phyloP scores from a whole-genome alignment of 805 yeast genomes.

The Ogataea pignaliae region DNA sequence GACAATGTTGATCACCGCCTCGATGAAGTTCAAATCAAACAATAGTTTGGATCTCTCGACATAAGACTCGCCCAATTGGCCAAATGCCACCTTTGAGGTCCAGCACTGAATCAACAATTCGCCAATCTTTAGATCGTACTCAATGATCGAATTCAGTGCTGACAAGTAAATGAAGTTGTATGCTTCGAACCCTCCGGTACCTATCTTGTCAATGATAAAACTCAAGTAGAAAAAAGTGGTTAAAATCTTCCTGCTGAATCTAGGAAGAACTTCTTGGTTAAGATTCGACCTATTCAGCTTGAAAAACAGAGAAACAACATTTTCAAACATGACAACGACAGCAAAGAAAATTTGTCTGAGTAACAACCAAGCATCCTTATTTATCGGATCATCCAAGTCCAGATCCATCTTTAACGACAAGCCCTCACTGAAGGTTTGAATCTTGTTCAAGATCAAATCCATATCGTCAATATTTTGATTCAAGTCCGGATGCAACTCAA shows the following conservation, averaged over 20 bases:
- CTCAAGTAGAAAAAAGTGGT: slow-evolving; percentile 40
- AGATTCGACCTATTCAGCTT: slow-evolving; percentile 19
- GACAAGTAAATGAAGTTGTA: slow-evolving; percentile 57
- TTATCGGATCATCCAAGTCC: slow-evolving; percentile 7
- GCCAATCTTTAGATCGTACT: slow-evolving; percentile 23
- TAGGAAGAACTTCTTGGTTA: slow-evolving; percentile 10
- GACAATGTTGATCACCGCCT: slow-evolving; percentile 34
- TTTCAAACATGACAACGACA: slow-evolving; percentile 47
- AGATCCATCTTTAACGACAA: slow-evolving; percentile 10
- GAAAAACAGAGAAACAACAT: slow-evolving; percentile 37
- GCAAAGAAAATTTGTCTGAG: slow-evolving; percentile 39
- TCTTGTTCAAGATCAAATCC: slow-evolving; percentile 21
- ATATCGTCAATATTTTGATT: slow-evolving; percentile 13
- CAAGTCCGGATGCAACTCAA: slow-evolving; percentile 11
- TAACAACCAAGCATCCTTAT: slow-evolving; percentile 20
- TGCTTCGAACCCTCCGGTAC: slow-evolving; percentile 61
- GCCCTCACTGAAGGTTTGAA: slow-evolving; percentile 29
- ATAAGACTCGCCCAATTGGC: slow-evolving; percentile 27
- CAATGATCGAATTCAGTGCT: slow-evolving; percentile 38
- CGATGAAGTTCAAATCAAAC: slow-evolving; percentile 45
- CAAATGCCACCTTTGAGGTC: slow-evolving; percentile 22
- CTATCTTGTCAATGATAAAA: slow-evolving; percentile 48
- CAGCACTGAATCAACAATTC: slow-evolving; percentile 28
- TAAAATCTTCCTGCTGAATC: slow-evolving; percentile 30
- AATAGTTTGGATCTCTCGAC: slow-evolving; percentile 36